Base-by-base conservation (phyloP, 805 yeast species). In the Huiozyma naganishii region DNA sequence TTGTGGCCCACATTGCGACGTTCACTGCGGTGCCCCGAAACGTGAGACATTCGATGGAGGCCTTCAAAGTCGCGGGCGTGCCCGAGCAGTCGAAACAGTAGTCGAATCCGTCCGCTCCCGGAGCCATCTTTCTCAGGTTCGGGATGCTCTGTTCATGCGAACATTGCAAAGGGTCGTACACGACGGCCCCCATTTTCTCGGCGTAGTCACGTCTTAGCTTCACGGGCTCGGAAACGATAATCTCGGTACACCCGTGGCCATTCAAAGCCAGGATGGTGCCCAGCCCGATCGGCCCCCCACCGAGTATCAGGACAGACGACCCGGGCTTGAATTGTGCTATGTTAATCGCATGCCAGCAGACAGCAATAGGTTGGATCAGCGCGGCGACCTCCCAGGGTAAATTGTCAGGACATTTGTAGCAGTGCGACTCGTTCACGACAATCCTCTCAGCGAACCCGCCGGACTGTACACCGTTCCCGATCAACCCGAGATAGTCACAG, bases 251-350 rank as follows among this genome's bases (percentile, higher is more conserved):
- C 5, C 76, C 80, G 48, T 70, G 70, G 41, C 76, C 68, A 11
- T 75, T 71, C 41, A 76, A 62, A n/a, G 78, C 80, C 41, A 78
- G 59, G 23, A 79, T 66, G 1, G 80, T 71, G 32, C 81, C 75
- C 29, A 79, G 59, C 1, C 83, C 83, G 53, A 78, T 77, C 29
- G 83, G 80, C 10, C 83, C 83, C 34, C 75, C 76, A 36, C 83
- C 83, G 4, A 78, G 52, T 27, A 78, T 73, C 40, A 78, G 57
- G 4, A 72, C 77, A 11, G 67, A 57, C 12, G 67, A 64, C 32
- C 78, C 79, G 30, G 54, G 60, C 46, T 65, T 56, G 51, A 74
- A 71, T 0, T 66, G 50, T 61, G 77, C 62, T 3, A 70, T 62
- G 44, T 70, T 66, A 13, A 73, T 73, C 5, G 80, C 82, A 49